A percentile compares a stretch with the other conserved stretches of the same genome.
Conservation (phyloP, 805 yeast genomes). For the Teunomyces cretensis region DNA sequence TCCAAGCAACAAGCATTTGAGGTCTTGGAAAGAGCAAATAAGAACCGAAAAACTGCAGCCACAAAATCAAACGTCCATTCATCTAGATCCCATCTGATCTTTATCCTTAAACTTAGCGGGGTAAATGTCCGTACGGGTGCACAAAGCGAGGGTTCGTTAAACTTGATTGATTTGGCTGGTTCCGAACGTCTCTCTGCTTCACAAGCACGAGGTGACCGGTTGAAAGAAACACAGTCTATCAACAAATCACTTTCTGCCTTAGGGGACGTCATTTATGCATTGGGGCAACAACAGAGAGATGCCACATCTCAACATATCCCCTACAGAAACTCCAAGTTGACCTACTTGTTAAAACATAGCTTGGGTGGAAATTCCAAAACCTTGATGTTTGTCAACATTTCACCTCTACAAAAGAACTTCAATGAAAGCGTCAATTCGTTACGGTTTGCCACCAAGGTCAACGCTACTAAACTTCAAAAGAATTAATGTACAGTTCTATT, state of each 20-base stretch:
- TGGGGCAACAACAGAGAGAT: slow-evolving; percentile 39
- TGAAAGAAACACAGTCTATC: slow-evolving; percentile 85
- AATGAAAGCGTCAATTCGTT: slow-evolving; percentile 82
- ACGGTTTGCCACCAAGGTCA: slow-evolving; percentile 85
- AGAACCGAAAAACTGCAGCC: slow-evolving; percentile 72
- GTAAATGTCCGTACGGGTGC: slow-evolving; percentile 49
- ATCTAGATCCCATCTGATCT: slow-evolving; percentile 88
- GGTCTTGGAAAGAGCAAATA: slow-evolving; percentile 54
- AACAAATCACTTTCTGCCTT: slow-evolving; percentile 84
- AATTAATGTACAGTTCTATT: slow-evolving; percentile 2
- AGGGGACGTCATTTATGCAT: slow-evolving; percentile 83
- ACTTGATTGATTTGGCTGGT: slow-evolving; percentile 90
- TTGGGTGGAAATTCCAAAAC: slow-evolving; percentile 86
- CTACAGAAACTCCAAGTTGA: slow-evolving; percentile 69
- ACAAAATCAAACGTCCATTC: slow-evolving; percentile 82
- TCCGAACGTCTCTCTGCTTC: slow-evolving; percentile 81
- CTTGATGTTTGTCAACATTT: slow-evolving; percentile 86
- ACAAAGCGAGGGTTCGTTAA: slow-evolving; percentile 57
- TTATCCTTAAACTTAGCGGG: slow-evolving; percentile 63
- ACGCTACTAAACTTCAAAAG: slow-evolving; percentile 42
- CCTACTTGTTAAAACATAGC: slow-evolving; percentile 81
- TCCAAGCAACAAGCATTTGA: slow-evolving; percentile 48
- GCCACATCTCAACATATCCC: slow-evolving; percentile 53
- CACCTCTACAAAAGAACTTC: slow-evolving; percentile 61
- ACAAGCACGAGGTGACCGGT: slow-evolving; percentile 74